Evolutionary conservation across 495 filamentous ascomycete genomes (phyloP), one percentile per base, ranked within the genome.

Genomic region (Thozetella sp.): DNA sequence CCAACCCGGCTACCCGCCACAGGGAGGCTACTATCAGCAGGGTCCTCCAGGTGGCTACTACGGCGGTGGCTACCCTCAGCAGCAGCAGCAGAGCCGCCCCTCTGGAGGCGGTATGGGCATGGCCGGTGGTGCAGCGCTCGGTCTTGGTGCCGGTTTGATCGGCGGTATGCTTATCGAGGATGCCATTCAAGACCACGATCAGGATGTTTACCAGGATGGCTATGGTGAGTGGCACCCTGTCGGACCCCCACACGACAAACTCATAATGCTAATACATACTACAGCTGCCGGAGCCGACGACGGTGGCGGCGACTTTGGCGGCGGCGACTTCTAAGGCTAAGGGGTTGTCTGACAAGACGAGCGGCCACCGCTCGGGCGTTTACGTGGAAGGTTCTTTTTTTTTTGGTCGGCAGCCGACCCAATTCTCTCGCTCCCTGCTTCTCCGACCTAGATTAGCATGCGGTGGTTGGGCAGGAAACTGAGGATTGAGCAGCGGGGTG

Each of bases 101-200:
- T 20, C 43, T 4, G 43, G 43, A 48, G 43, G 43, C 27, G 81
- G 79, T 0, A 80, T 92, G 78, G 90, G 89, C 22, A 77, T 77
- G 46, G 84, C 78, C 1, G 90, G 90, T 50, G 90, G 84, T 24
- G 90, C 88, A 10, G 92, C 91, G 19, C 72, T 94, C 59, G 92
- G 92, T 70, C 67, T 91, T 10, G 92, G 91, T 51, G 92, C 87
- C 56, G 92, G 92, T 55, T 60, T 96, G 65, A 43, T 93, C 2
- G 91, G 90, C 59, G 91, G 91, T 12, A 75, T 79, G 62, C 51
- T 93, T 67, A 67, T 96, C 43, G 88, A 80, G 2, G 82, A 90
- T 66, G 87, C 85, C 11, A 76, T 92, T 50, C 69, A 86, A 48
- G 87, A 88, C 58, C 64, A 81, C 53, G 63, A 88, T 61, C 73